A percentile compares a stretch with the other conserved stretches of the same genome.
These are phyloP conservation scores for Kodamaea suecica DNA, from an alignment of 1,139 yeast species.

Conservation along the genomic window DNA sequence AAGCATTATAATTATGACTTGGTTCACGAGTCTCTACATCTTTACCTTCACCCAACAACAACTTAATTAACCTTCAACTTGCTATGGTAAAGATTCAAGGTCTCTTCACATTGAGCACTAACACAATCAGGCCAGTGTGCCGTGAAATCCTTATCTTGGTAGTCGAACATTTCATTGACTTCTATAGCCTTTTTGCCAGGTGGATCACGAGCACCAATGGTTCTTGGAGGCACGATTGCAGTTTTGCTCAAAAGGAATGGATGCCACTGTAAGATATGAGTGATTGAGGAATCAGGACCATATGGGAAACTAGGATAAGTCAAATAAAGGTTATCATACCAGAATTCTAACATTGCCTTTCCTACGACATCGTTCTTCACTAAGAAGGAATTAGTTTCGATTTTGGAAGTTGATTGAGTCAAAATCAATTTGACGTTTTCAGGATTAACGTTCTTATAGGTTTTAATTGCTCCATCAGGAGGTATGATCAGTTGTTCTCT, in stretches of 20 bases:
- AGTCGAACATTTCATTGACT: constrained; percentile 29
- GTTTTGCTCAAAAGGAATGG: constrained; percentile 71
- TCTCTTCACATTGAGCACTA: constrained; percentile 47
- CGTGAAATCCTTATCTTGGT: constrained; percentile 60
- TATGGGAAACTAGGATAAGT: constrained; percentile 59
- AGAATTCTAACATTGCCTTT: constrained; percentile 65
- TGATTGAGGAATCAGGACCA: constrained; percentile 64
- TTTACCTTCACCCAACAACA: too few relatives aligned
- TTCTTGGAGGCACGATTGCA: constrained; percentile 61
- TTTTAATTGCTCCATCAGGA: constrained; percentile 64
- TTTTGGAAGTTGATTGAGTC: constrained; percentile 59
- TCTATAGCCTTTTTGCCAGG: constrained; percentile 10
- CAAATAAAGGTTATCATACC: constrained; percentile 70
- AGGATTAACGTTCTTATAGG: constrained; percentile 60
- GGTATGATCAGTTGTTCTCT: constrained; percentile 69
- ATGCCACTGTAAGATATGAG: constrained; percentile 93
- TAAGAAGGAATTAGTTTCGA: constrained; percentile 68
- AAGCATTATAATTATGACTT: too few relatives aligned
- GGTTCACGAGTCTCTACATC: too few relatives aligned
- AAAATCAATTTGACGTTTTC: constrained; percentile 54
- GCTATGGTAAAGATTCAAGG: constrained; percentile 37
- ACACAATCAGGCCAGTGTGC: constrained; percentile 59
- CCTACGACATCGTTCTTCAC: constrained; percentile 63
- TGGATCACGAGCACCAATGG: constrained; percentile 33
- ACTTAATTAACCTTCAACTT: constrained; percentile 4